A percentile compares a stretch with the other conserved stretches of the same genome.
These are phyloP conservation scores for Blastobotrys proliferans DNA, from an alignment of 1,139 yeast species.

Conservation along the genomic window DNA sequence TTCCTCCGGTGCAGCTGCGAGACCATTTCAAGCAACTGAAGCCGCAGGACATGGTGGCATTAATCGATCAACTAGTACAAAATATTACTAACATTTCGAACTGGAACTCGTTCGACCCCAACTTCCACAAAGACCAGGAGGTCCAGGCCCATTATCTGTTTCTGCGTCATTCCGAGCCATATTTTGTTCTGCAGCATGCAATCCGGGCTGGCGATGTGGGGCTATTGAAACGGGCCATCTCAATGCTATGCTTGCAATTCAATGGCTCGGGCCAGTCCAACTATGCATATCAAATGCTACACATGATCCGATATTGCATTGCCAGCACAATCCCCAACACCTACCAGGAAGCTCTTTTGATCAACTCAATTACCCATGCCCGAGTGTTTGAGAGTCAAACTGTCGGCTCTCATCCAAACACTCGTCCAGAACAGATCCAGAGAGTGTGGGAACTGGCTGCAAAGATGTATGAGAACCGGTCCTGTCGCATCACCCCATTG, in stretches of 20 bases:
- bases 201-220: slow-evolving; percentile 11
- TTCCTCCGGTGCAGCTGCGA: neutral
- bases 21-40: neutral
- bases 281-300: slow-evolving; percentile 12
- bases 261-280: slow-evolving; percentile 12
- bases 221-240: slow-evolving; percentile 9
- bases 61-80: slow-evolving; percentile 3
- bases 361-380: slow-evolving; percentile 11
- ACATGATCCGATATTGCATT: slow-evolving; percentile 10
- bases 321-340: slow-evolving; percentile 8
- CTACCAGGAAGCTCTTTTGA: slow-evolving; percentile 8
- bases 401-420: neutral
- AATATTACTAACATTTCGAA: slow-evolving; percentile 10
- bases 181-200: slow-evolving; percentile 13
- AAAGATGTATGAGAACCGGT: slow-evolving; percentile 4
- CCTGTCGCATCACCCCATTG: slow-evolving; percentile 1
- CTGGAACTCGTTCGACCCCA: slow-evolving; percentile 10
- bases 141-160: slow-evolving; percentile 14
- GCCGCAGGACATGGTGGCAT: neutral
- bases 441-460: slow-evolving; percentile 6
- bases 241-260: slow-evolving; percentile 10
- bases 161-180: slow-evolving; percentile 11
- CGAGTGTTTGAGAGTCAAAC: slow-evolving; percentile 9
- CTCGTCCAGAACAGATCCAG: slow-evolving; percentile 4
- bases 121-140: slow-evolving; percentile 12